These are phyloP conservation scores for Globisporangium cederbergense DNA, from an alignment of 352 stramenopile species.

Conservation along the genomic window DNA sequence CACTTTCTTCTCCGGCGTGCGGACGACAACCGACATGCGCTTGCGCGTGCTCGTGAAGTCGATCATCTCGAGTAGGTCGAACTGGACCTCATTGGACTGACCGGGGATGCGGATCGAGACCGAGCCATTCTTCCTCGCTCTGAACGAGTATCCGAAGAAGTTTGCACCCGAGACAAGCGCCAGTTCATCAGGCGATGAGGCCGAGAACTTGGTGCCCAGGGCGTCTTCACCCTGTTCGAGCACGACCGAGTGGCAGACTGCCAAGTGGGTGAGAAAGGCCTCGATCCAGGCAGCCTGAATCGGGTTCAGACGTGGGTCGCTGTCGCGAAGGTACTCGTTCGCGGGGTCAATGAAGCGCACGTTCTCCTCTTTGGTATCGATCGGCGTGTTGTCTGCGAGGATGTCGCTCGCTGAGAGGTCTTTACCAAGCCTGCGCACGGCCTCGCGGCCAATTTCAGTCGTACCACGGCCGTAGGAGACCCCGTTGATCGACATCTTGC, in stretches of 20 bases:
- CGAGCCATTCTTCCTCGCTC: conserved; percentile 55
- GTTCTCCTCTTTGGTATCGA: conserved; percentile 59
- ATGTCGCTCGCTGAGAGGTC: conserved; percentile 75
- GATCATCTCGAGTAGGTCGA: conserved; percentile 93
- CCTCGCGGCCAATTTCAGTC: conserved; percentile 81
- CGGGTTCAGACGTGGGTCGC: conserved; percentile 34
- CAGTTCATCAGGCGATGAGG: conserved; percentile 79
- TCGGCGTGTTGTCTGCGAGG: conserved; percentile 58
- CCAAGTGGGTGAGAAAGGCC: conserved; percentile 76
- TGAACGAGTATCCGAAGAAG: conserved; percentile 81
- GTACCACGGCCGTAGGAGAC: conserved; percentile 79
- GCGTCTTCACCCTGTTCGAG: conserved; percentile 53
- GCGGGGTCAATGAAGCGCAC: conserved; percentile 81
- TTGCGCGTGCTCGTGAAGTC: conserved; percentile 99
- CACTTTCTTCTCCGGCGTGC: conserved; percentile 60
- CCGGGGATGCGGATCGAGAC: conserved; percentile 49
- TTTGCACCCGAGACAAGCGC: conserved; percentile 77
- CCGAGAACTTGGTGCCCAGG: conserved; percentile 52
- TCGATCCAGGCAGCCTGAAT: conserved; percentile 73
- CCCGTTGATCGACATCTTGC: conserved; percentile 85
- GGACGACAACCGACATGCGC: conserved; percentile 97
- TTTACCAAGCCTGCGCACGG: conserved; percentile 63
- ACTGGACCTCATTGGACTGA: conserved; percentile 40
- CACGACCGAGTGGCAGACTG: conserved; percentile 85
- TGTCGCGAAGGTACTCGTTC: conserved; percentile 55